Evolutionary conservation across 441 rosid species (phyloP), one percentile per base, ranked within the genome.

Genomic region (Eutrema salsugineum): DNA sequence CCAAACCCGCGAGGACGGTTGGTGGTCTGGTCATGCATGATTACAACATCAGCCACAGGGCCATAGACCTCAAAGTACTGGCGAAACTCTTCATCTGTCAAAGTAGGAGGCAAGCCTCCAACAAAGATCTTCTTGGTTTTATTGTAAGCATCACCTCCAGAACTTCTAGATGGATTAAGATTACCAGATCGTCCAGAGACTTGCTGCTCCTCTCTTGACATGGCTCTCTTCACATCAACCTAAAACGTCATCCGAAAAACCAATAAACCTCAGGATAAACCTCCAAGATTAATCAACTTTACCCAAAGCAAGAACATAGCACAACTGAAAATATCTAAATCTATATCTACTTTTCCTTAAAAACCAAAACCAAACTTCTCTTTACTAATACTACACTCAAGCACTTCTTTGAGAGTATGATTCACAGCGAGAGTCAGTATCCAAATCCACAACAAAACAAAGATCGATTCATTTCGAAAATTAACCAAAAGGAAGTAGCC

Each of bases 1-100:
- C 99, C 99, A 86, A 94, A 94, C 28, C 99, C 98, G 50, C 98
- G 93, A 70, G 99, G 97, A n/a, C 96, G 84, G 62, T 86, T 90
- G 2, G 99, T 94, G 68, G 83, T 87, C 82, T 92, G 98, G 71
- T 92, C 98, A 82, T 86, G 85, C 98, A 94, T 94, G 61, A 94
- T 87, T 20, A 88, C 98, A 54, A 86, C 97, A 79, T 94, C 98
- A 58, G 90, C 83, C 54, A 94, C 98, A 60, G 77, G 80, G 60
- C 99, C 99, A 78, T 82, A 94, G 32, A 71, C 62, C 82, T 94
- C 97, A 84, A 94, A 94, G 70, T 89, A 89, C 59, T 85, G 85
- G 6, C 94, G 91, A 76, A 94, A 94, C 40, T 84, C 96, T n/a
- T 94, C 99, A 27, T 90, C 95, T 19, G 87, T 86, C 66, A 94